Base-by-base conservation (phyloP, 495 filamentous ascomycete species). In the Chaetomidium leptoderma region DNA sequence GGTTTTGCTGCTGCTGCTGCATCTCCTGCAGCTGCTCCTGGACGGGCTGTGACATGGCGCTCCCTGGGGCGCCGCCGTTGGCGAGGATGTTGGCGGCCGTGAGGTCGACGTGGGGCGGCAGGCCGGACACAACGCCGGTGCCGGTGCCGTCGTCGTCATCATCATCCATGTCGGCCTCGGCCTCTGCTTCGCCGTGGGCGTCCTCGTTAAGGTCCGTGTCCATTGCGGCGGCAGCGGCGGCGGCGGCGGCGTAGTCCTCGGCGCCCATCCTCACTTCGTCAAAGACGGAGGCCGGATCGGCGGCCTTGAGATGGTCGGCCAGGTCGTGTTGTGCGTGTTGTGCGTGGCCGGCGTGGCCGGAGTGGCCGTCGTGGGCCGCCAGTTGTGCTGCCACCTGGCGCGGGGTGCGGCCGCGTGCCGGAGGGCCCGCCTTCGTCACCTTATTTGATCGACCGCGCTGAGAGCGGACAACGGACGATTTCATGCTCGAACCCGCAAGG, bases 251-350 rank as follows among this genome's bases (percentile, higher is more conserved):
- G 53, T 66, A 64, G 26, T 68, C 62, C 53, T 85, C 82, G 23
- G 81, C 75, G 2, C 50, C 57, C 63, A 70, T 66, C 37, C 37
- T 33, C 40, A 56, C 55, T 55, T 64, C 60, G 72, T 79, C 71
- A 79, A 85, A 66, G 78, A 84, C 44, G 81, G 70, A 46, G 19
- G 65, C 37, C 9, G 81, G 79, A 14, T 84, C 73, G n/a, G n/a
- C n/a, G n/a, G 11, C 78, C 62, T 82, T 81, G 8, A 82, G 80
- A 62, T 84, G 81, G 55, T 85, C 83, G 53, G 82, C 80, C n/a
- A 82, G 78, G 2, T 80, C 71, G 16, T 68, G 55, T 2, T 19
- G 17, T 54, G 32, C n/a, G n/a, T n/a, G n/a, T n/a, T n/a, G 24
- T 33, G 35, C 39, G 39, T 19, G 39, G 39, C 7, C 7, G n/a